Base-by-base conservation (phyloP, 495 filamentous ascomycete genomes). In the Terfezia claveryi region DNA sequence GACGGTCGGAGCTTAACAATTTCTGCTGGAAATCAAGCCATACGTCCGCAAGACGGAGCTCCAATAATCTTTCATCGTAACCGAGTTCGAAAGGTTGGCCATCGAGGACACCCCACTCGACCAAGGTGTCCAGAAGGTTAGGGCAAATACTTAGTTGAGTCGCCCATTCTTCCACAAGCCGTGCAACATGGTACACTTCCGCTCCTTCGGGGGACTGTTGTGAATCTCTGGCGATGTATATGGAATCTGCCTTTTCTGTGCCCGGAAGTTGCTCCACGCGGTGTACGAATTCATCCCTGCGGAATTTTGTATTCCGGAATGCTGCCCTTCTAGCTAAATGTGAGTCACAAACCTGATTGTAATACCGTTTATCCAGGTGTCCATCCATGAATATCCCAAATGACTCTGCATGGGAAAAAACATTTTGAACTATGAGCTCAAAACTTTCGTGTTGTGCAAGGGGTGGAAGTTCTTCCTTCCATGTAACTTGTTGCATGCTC, bases 401-500 rank as follows among this genome's bases (percentile, higher is more conserved):
- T 20, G 14, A 14, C 41, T 14, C 12, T 14, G 14, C 17, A 20
- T 46, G 41, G 17, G 17, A 14, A 14, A 14, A 46, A 9, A 46
- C 17, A 46, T 46, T 4, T 20, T 46, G 14, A 14, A 46, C 41
- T 14, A 46, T 46, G 12, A 14, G 12, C 17, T 46, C 14, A 46
- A 46, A 46, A 14, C 17, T 20, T 14, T 46, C 41, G 17, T 46
- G 41, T 46, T 46, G 41, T 14, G 41, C 12, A 14, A 46, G 41
- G 12, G 41, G 41, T 20, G 14, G 17, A 20, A 46, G 41, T 14
- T 20, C 41, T 14, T 46, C 41, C 4, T 6, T 46, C 77, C 77
- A 81, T 0, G 10, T 38, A 1, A 76, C 72, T 16, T 16, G 67
- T 58, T 80, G 75, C 66, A 80, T 69, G 1, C 69, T 67, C 44